Conservation (phyloP, 2,329 filamentous ascomycete species). For the Ophiostoma australiae region DNA sequence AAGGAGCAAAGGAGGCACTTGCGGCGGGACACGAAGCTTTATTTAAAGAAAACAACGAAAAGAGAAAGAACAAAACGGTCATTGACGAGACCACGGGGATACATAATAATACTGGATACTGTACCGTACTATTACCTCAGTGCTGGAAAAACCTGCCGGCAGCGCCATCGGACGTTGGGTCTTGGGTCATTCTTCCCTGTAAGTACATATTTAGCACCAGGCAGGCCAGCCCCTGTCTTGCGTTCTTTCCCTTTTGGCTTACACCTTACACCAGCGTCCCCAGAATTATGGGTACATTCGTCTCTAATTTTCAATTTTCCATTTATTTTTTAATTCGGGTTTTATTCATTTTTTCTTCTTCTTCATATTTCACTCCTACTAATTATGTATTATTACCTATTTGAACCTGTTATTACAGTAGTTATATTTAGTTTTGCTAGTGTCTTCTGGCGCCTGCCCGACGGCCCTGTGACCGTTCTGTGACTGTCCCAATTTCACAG, state of each 20-base stretch:
- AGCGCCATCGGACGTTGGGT: conserved; percentile 3
- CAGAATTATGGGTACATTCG: not conserved
- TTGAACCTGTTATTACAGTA: not conserved
- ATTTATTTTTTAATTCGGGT: no score
- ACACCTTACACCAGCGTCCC: not conserved
- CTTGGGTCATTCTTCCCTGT: not conserved
- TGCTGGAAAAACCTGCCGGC: not conserved
- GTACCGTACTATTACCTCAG: not conserved
- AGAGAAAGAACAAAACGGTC: not conserved
- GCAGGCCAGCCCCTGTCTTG: not conserved
- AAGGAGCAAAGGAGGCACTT: not conserved
- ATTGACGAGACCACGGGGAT: conserved; percentile 5
- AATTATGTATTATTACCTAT: no score
- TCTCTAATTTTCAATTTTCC: not conserved
- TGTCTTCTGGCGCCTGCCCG: conserved; percentile 8
- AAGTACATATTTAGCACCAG: no score
- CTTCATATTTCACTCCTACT: not conserved
- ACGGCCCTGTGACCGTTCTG: conserved; percentile 3
- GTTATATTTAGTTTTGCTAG: conserved; percentile 14
- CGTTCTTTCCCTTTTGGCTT: conserved; percentile 4
- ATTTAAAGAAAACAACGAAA: conserved; percentile 5
- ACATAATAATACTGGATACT: not conserved
- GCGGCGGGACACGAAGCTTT: not conserved
- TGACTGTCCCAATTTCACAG: conserved; percentile 7
- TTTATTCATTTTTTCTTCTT: not conserved